A percentile compares a stretch with the other conserved stretches of the same genome.
phyloP scores from a whole-genome alignment of 164 flowering plant species.

The Platanus orientalis region DNA sequence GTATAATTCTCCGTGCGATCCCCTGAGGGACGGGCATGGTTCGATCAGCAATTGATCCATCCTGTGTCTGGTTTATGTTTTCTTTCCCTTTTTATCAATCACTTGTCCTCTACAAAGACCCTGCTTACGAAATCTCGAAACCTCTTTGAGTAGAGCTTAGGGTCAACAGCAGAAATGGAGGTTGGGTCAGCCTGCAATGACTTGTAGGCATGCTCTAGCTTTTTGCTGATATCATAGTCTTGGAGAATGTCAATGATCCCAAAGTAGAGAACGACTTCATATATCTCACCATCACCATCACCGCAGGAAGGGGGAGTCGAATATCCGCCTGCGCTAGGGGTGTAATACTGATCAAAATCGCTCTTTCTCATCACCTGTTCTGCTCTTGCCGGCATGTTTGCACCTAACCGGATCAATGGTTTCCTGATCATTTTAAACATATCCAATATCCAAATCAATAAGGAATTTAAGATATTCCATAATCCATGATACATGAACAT shows the following conservation, averaged over 20 bases:
- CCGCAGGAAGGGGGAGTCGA: slow-evolving; percentile 30
- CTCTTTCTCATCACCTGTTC: slow-evolving; percentile 59
- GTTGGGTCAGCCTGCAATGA: slow-evolving; percentile 77
- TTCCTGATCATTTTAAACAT: slow-evolving; percentile 32
- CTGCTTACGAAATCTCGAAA: slow-evolving; percentile 69
- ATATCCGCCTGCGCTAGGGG: slow-evolving; percentile 31
- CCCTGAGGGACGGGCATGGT: background rate
- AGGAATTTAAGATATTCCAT: too few species aligned
- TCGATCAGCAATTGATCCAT: background rate
- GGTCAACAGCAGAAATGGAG: slow-evolving; percentile 87
- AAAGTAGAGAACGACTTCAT: slow-evolving; percentile 74
- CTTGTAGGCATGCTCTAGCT: slow-evolving; percentile 86
- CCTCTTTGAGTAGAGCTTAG: slow-evolving; percentile 82
- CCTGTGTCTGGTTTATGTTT: background rate
- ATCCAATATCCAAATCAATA: too few species aligned
- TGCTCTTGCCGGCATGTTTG: slow-evolving; percentile 79
- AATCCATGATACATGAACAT: too few species aligned
- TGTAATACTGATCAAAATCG: slow-evolving; percentile 50
- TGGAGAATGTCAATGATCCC: slow-evolving; percentile 88
- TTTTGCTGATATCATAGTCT: slow-evolving; percentile 88
- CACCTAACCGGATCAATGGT: slow-evolving; percentile 63
- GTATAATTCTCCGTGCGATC: background rate
- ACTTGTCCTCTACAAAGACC: slow-evolving; percentile 54
- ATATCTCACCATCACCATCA: slow-evolving; percentile 42
- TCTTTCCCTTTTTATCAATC: background rate